These are phyloP conservation scores for Epithemia pelagica DNA, from an alignment of 108 stramenopile genomes.

Conservation along the genomic window DNA sequence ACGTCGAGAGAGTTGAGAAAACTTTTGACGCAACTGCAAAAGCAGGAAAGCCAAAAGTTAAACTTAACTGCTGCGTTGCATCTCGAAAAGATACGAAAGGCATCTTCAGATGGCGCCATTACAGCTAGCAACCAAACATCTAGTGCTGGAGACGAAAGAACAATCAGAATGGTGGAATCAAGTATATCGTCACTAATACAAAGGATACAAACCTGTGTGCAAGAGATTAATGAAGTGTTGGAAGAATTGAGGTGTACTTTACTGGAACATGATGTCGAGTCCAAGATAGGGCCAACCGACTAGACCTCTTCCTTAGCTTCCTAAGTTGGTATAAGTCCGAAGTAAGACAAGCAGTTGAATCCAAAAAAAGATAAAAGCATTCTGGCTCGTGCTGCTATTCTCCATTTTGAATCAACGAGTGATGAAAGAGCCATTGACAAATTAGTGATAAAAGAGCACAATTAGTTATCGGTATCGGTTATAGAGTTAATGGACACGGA, in stretches of 20 bases:
- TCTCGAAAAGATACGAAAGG: constrained; percentile 64
- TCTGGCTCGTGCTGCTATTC: too few relatives aligned
- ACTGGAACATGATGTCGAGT: constrained; percentile 14
- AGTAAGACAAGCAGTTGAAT: too few relatives aligned
- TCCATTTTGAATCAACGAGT: too few relatives aligned
- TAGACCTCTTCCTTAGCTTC: too few relatives aligned
- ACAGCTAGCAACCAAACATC: background rate
- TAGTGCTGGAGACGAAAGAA: too few relatives aligned
- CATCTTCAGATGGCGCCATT: constrained; percentile 14
- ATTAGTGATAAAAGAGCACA: too few relatives aligned
- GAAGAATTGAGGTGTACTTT: constrained; percentile 66
- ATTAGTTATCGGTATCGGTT: too few relatives aligned
- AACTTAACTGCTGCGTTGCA: constrained; percentile 76
- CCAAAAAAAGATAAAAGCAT: too few relatives aligned
- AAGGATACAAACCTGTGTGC: constrained; percentile 32
- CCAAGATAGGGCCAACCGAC: too few relatives aligned
- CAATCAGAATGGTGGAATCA: background rate
- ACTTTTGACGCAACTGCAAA: constrained; percentile 43
- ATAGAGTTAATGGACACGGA: too few relatives aligned
- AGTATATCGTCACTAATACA: constrained; percentile 37
- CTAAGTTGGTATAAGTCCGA: too few relatives aligned
- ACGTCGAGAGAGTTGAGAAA: constrained; percentile 16
- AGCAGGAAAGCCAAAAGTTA: constrained; percentile 66
- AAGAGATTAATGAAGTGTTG: constrained; percentile 61
- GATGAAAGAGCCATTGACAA: too few relatives aligned